Evolutionary conservation across 2,329 filamentous ascomycete genomes (phyloP).

Genomic region (Metarhizium album): DNA sequence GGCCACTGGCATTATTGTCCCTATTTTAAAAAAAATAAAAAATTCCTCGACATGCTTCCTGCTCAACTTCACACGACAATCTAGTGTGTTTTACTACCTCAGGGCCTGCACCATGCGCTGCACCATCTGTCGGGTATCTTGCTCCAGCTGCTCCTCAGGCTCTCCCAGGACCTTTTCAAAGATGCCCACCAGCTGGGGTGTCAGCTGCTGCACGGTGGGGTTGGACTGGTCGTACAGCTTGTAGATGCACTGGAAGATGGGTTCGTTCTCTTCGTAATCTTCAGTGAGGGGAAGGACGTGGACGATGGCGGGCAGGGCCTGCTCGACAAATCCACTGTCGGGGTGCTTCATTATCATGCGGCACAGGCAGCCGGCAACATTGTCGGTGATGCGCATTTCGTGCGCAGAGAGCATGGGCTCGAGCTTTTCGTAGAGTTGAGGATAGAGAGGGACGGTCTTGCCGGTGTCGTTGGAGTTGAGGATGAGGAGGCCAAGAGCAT

Average conservation of each 20-base stretch:
- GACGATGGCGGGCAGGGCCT: slow-evolving; percentile 74
- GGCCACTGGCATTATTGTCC: background rate
- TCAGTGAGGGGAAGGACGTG: slow-evolving; percentile 77
- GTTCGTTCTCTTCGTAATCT: slow-evolving; percentile 93
- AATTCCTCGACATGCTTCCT: background rate
- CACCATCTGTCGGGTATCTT: slow-evolving; percentile 57
- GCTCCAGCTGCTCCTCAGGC: slow-evolving; percentile 65
- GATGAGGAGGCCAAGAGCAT: slow-evolving; percentile 77
- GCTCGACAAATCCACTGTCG: slow-evolving; percentile 66
- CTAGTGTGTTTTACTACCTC: slow-evolving; percentile 1
- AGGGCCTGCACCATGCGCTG: slow-evolving; percentile 48
- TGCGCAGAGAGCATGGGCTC: slow-evolving; percentile 72
- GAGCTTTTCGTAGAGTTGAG: slow-evolving; percentile 70
- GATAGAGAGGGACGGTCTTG: slow-evolving; percentile 65
- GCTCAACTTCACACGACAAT: background rate
- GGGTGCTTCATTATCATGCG: slow-evolving; percentile 87
- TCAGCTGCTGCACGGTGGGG: slow-evolving; percentile 57
- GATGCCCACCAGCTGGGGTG: slow-evolving; percentile 56
- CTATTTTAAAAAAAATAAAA: background rate
- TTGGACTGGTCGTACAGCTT: slow-evolving; percentile 68
- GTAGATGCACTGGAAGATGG: slow-evolving; percentile 83
- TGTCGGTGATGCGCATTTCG: slow-evolving; percentile 78
- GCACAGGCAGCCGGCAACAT: slow-evolving; percentile 81
- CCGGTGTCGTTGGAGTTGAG: slow-evolving; percentile 63
- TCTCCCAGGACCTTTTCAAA: slow-evolving; percentile 63